Base-by-base conservation (phyloP, 257 asterid genomes). In the Leptodermis oblonga region DNA sequence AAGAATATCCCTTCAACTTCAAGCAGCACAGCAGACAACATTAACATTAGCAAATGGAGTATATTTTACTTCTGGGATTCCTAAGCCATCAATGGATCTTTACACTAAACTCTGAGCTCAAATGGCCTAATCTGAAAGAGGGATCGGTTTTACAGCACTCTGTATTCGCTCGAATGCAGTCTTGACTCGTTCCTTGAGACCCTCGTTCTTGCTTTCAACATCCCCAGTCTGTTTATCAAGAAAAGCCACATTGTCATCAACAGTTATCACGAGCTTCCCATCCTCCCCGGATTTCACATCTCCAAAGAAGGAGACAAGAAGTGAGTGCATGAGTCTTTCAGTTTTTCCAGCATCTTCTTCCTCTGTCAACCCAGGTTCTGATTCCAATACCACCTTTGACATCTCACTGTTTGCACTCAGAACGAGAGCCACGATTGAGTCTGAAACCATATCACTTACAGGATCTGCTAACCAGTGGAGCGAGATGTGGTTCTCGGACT, bases 401-500 rank as follows among this genome's bases (percentile, higher is more conserved):
- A 86, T 78, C 66, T 87, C 96, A 53, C 95, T 78, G 70, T 95
- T 83, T 28, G 95, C 99, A 74, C 90, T 93, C 22, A 88, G 74
- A 75, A 93, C 86, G 46, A 93, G 79, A 60, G 99, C 92, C 70
- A 90, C 96, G 1, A 93, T 70, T 1, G 97, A 93, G 79, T 93
- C 97, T 2, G 99, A 86, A 31, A 94, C 97, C 97, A 94, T 89
- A 73, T 94, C 99, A 71, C 90, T 86, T 59, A 94, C 84, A 3
- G 99, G 99, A 65, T 94, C 99, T 0, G 97, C 99, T n/a, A 84
- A 34, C 99, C 99, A 94, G 62, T 89, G 97, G 76, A 94, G 70
- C 0, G 99, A 94, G 20, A 94, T 69, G 48, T 91, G 97, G 54
- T 89, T 84, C 77, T 89, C 97, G 0, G 99, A 85, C 69, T 94